Percentiles rank a stretch among this genome's conserved stretches.
These are phyloP conservation scores for Discostella stelligera DNA, from an alignment of 352 stramenopile species.

Conservation along the genomic window DNA sequence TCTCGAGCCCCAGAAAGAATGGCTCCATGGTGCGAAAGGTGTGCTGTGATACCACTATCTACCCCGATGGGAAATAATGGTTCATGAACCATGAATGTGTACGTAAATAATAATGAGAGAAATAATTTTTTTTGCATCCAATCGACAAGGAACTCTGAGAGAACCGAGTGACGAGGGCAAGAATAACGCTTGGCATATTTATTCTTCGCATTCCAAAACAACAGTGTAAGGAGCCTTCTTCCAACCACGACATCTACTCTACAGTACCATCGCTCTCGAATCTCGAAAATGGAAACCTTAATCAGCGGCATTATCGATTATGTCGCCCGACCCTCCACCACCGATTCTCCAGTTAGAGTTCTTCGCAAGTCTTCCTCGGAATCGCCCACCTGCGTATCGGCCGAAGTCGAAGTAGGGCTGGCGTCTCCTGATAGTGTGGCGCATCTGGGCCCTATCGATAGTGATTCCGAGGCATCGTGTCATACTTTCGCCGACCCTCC, in stretches of 20 bases:
- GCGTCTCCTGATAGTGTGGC: background rate
- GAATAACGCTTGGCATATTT: no score
- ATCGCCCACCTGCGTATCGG: conserved; percentile 13
- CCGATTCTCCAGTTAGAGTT: conserved; percentile 37
- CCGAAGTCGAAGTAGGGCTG: background rate
- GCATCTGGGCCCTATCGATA: background rate
- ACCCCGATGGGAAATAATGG: no score
- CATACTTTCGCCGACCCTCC: background rate
- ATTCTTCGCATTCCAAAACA: background rate
- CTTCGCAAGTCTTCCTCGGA: conserved; percentile 24
- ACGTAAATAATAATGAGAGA: no score
- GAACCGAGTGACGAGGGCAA: no score
- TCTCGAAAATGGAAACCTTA: conserved; percentile 29
- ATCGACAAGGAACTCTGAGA: no score
- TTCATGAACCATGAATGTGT: no score
- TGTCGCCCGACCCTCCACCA: conserved; percentile 37
- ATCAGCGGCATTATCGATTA: conserved; percentile 50
- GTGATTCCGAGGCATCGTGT: conserved; percentile 6
- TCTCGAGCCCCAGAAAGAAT: background rate
- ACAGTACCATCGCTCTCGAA: background rate
- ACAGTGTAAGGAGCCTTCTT: no score
- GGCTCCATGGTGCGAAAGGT: background rate
- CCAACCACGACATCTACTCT: background rate
- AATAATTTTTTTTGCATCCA: no score
- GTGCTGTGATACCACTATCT: no score